Conservation (phyloP, 352 stramenopile genomes). For the Sclerospora graminicola region DNA sequence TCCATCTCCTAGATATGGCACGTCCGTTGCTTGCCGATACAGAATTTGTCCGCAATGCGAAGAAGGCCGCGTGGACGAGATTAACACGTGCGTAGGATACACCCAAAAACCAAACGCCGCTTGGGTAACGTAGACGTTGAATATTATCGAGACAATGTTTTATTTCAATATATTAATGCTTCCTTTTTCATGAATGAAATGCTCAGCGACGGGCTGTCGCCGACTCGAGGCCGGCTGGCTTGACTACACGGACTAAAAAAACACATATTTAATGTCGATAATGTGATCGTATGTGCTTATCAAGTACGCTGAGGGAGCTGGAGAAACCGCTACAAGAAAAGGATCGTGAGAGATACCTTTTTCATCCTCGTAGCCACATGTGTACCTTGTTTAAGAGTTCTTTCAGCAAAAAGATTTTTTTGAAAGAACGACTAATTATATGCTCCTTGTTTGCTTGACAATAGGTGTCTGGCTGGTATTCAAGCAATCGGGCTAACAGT, state of each 20-base stretch:
- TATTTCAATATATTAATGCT: too few species aligned
- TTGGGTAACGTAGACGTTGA: slow-evolving; percentile 70
- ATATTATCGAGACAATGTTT: not conserved
- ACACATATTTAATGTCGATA: slow-evolving; percentile 89
- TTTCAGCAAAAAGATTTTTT: too few species aligned
- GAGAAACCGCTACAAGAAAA: slow-evolving; percentile 63
- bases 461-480: too few species aligned
- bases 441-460: too few species aligned
- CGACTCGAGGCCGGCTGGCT: slow-evolving; percentile 89
- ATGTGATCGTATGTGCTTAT: slow-evolving; percentile 93
- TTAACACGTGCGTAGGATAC: slow-evolving; percentile 97
- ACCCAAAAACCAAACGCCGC: slow-evolving; percentile 93
- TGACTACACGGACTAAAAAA: slow-evolving; percentile 88
- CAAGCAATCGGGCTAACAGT: too few species aligned
- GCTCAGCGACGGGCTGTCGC: slow-evolving; percentile 82
- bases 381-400: too few species aligned
- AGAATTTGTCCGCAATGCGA: slow-evolving; percentile 89
- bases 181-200: too few species aligned
- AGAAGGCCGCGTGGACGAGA: slow-evolving; percentile 85
- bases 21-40: slow-evolving; percentile 93
- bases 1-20: slow-evolving; percentile 42
- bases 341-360: too few species aligned
- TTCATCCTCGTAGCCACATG: too few species aligned
- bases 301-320: slow-evolving; percentile 87
- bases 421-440: too few species aligned